phyloP scores from a whole-genome alignment of 1,284 basidiomycete genomes.

The Puccinia horiana region DNA sequence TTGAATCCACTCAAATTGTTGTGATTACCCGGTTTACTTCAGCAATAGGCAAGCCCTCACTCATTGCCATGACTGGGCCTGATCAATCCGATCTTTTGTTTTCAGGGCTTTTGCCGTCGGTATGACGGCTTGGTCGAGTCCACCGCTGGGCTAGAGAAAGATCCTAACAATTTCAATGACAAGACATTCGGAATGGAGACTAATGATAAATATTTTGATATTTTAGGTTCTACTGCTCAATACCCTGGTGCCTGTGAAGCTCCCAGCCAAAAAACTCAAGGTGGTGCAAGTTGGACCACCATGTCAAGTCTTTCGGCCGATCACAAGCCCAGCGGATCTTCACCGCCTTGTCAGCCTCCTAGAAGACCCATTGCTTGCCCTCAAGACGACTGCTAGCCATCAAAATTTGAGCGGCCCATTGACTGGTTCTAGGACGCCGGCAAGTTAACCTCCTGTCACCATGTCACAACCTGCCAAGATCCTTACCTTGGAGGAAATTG shows the following conservation, averaged over 20 bases:
- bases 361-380: slow-evolving; percentile 46
- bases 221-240: slow-evolving; percentile 50
- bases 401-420: background rate
- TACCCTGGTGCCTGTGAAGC: slow-evolving; percentile 24
- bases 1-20: too few species aligned
- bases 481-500: slow-evolving; percentile 59
- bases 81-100: too few species aligned
- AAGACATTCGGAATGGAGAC: slow-evolving; percentile 49
- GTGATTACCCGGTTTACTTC: too few species aligned
- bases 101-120: too few species aligned
- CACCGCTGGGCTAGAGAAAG: slow-evolving; percentile 72
- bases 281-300: slow-evolving; percentile 32
- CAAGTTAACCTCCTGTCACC: slow-evolving; percentile 15
- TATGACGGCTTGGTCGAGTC: slow-evolving; percentile 58
- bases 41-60: too few species aligned
- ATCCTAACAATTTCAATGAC: slow-evolving; percentile 60
- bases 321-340: slow-evolving; percentile 5
- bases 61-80: too few species aligned
- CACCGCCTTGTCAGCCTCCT: slow-evolving; percentile 36
- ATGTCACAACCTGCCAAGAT: slow-evolving; percentile 50
- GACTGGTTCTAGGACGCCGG: slow-evolving; percentile 4
- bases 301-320: slow-evolving; percentile 30
- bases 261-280: background rate
- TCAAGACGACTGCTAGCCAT: slow-evolving; percentile 13
- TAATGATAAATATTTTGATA: slow-evolving; percentile 47